Evolutionary conservation across 2,329 filamentous ascomycete species (phyloP), one percentile per base, ranked within the genome.

Genomic region (Penicillium sp.): DNA sequence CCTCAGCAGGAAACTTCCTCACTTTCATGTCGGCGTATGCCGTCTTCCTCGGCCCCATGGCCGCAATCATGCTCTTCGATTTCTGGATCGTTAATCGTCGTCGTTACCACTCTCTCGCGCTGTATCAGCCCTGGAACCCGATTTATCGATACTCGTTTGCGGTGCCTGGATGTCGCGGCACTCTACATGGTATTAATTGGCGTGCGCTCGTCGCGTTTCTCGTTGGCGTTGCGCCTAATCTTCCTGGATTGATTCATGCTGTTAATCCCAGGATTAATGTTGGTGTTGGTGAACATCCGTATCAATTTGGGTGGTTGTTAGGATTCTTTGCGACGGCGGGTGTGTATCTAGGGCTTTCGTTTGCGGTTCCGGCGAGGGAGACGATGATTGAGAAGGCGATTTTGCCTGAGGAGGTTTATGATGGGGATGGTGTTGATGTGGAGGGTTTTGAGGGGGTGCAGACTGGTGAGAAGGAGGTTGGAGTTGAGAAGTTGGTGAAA

Each of bases 231-330:
- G 70, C 62, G 1, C 77, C 78, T 0, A 74, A 71, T 30, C 50
- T 82, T 1, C 78, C 77, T 0, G 78, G 76, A 0, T 65, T 82
- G 41, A 64, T 66, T 2, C 57, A 68, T 34, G 55, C 50, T 48
- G 67, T 74, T 22, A 69, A 68, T 39, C 30, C 47, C 0, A 38
- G 41, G 8, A 51, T 67, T 22, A 30, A 54, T 9, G 57, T 66
- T 1, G 70, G 70, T 0, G 61, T 63, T 0, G 79, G 80, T 0
- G 62, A 68, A 0, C 71, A 75, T 45, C 63, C 81, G 3, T 84
- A 82, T 53, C 70, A 73, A 16, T 79, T 83, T 53, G 78, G 80
- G n/a, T 84, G 79, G 74, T 54, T 83, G 12, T 69, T 80, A 32
- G 80, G 79, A 0, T 82, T 83, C 45, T 62, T 71, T 7, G 66